Evolutionary conservation across 257 asterid genomes (phyloP).

Genomic region (Cruciata laevipes): DNA sequence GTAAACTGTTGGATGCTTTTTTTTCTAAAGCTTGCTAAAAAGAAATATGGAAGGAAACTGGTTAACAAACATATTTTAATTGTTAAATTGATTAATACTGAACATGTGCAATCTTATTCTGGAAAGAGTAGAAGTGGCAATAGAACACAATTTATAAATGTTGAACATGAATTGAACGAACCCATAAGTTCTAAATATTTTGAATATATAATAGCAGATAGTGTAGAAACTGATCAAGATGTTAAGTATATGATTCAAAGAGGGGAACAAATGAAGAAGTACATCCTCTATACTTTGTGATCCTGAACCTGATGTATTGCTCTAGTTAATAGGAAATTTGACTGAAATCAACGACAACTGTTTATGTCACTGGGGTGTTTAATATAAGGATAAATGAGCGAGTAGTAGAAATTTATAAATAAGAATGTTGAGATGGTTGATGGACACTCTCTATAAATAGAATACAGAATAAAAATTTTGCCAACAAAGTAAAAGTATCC

Average conservation of each 20-base stretch:
- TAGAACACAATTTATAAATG: neutral
- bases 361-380: neutral
- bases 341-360: neutral
- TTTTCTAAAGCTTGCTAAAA: neutral
- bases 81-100: neutral
- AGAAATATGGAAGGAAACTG: neutral
- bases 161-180: neutral
- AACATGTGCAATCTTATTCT: neutral
- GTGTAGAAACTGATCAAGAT: no score
- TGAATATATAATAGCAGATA: no score
- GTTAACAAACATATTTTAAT: no score
- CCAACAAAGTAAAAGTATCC: neutral
- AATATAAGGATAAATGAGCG: neutral
- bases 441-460: neutral
- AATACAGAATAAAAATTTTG: neutral
- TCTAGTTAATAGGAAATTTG: no score
- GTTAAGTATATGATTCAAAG: no score
- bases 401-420: no score
- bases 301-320: no score
- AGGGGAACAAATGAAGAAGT: no score
- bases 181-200: no score
- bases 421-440: neutral
- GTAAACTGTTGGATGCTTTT: slow-evolving; percentile 21
- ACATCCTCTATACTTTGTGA: no score
- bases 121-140: neutral